A percentile compares a stretch with the other conserved stretches of the same genome.
Conservation (phyloP, 192 early-diverging fungal species). For the Backusella luteola region DNA sequence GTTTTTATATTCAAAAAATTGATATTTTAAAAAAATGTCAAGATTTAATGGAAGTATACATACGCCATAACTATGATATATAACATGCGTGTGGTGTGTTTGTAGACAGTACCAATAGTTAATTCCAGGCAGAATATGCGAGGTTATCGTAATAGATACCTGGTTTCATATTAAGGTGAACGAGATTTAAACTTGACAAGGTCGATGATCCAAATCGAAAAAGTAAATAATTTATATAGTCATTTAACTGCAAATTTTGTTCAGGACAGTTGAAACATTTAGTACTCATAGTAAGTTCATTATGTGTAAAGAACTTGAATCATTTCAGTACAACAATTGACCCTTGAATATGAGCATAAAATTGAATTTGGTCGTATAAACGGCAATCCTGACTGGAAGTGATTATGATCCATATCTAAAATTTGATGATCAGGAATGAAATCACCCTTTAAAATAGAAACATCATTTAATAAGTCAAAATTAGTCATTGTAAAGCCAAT, state of each 20-base stretch:
- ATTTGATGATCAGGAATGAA: not conserved
- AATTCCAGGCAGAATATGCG: not conserved
- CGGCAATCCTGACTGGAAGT: not conserved
- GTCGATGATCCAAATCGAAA: too few relatives aligned
- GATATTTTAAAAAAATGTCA: too few relatives aligned
- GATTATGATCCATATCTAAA: not conserved
- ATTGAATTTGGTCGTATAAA: not conserved
- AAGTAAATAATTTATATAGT: too few relatives aligned
- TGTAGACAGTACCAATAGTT: too few relatives aligned
- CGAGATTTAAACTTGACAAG: too few relatives aligned
- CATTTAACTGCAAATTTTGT: too few relatives aligned
- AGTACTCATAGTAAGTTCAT: not conserved
- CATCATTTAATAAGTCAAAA: too few relatives aligned
- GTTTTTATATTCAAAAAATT: too few relatives aligned
- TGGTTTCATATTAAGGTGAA: not conserved
- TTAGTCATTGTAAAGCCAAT: not conserved
- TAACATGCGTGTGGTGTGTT: too few relatives aligned
- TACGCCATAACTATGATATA: too few relatives aligned
- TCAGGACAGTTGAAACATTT: too few relatives aligned
- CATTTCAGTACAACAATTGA: not conserved
- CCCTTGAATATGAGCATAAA: not conserved
- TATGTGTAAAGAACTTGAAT: not conserved
- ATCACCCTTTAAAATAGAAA: not conserved
- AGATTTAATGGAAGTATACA: too few relatives aligned
- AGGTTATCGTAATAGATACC: not conserved